A percentile compares a stretch with the other conserved stretches of the same genome.
phyloP scores from a whole-genome alignment of 2,329 filamentous ascomycete genomes.

The Colletotrichum liriopes region DNA sequence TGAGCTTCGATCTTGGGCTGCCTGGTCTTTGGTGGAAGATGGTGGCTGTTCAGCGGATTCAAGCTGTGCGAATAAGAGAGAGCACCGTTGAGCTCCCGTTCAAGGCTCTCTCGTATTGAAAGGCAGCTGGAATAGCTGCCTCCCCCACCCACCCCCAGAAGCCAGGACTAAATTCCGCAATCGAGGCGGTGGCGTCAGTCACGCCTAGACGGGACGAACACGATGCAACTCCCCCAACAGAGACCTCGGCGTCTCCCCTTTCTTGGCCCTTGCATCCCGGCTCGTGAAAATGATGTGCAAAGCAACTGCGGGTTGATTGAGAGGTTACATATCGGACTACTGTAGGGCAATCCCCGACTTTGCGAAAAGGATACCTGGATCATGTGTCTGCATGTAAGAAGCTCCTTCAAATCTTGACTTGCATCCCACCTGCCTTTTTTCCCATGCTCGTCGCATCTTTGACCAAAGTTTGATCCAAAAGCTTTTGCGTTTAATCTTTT shows the following conservation, averaged over 20 bases:
- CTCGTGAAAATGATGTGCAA: slow-evolving; percentile 30
- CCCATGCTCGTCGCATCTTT: slow-evolving; percentile 19
- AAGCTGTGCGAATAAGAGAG: slow-evolving; percentile 1
- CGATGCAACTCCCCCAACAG: slow-evolving; percentile 3
- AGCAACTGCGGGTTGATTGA: not conserved
- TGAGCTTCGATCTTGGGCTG: slow-evolving; percentile 3
- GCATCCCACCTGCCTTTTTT: slow-evolving; percentile 9
- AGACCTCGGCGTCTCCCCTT: slow-evolving; percentile 26
- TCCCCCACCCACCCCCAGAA: not conserved
- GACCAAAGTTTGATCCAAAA: slow-evolving; percentile 22
- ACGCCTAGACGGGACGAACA: slow-evolving; percentile 14
- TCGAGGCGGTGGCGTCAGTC: slow-evolving; percentile 1
- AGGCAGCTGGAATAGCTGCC: not conserved
- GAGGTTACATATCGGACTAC: not conserved
- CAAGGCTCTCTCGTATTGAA: slow-evolving; percentile 29
- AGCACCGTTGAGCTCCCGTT: slow-evolving; percentile 8
- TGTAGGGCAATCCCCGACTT: slow-evolving; percentile 24
- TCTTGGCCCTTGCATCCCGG: slow-evolving; percentile 17
- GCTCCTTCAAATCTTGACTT: slow-evolving; percentile 25
- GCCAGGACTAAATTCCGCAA: not conserved
- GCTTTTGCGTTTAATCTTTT: slow-evolving; percentile 16
- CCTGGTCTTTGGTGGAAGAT: not conserved
- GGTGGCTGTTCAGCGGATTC: not conserved
- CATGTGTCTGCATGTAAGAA: slow-evolving; percentile 21
- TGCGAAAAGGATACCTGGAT: not conserved